Evolutionary conservation across 169 alveolate genomes (phyloP), one percentile per base, ranked within the genome.

Genomic region (Cystoisospora suis): DNA sequence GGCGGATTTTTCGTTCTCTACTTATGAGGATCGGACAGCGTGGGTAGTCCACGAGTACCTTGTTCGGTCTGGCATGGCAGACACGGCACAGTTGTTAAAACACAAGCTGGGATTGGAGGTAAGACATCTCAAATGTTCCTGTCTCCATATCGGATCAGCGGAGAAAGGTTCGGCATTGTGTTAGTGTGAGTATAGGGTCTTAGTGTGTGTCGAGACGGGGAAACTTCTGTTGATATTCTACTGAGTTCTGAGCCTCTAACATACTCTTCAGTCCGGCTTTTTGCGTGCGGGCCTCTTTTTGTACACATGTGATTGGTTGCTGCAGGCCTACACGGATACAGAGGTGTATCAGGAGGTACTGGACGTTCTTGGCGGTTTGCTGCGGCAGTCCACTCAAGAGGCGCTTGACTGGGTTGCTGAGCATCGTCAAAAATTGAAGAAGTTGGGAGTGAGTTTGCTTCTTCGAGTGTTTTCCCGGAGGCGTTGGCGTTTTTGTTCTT

Each of bases 21-120:
- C 34, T 1, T 83, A 83, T 77, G 80, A 42, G 17, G 42, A 32
- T 38, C 75, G 77, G 53, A 56, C 56, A 20, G 89, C 75, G 45
- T 47, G 89, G 89, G 59, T 49, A 3, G 61, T 83, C 32, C 46
- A 83, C 59, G 89, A 83, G n/a, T 83, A 83, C 38, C 80, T 83
- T 42, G 75, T 49, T 15, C 75, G 89, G 23, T 40, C 69, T 3
- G 89, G 89, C 53, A 1, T 83, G 69, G 0, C 77, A 4, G 36
- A 6, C 40, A 83, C 89, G 5, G 89, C 89, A 23, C 79, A 7
- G 47, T 6, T 23, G 47, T 45, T 83, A 49, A 83, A 59, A 42
- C 27, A 46, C 44, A 44, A 45, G 59, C 69, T 40, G 42, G 79
- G 34, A 0, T 47, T 83, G n/a, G 81, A 83, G 56, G 89, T 83